Conservation (phyloP, 78 protist genomes). For the Dictyostelium brefeldianum region DNA sequence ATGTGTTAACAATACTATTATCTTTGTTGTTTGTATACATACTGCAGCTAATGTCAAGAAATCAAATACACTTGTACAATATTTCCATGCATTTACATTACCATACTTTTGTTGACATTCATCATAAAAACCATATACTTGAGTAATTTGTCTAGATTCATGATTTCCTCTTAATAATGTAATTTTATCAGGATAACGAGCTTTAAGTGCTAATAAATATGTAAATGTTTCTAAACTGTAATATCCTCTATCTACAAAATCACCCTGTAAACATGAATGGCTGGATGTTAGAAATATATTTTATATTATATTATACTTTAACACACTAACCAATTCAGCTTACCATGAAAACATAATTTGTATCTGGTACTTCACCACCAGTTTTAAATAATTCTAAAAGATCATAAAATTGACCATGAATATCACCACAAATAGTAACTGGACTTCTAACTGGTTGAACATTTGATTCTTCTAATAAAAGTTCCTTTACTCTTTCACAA, state of each 20-base stretch:
- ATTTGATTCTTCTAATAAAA: slow-evolving; percentile 96
- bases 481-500: slow-evolving; percentile 92
- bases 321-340: too few species aligned
- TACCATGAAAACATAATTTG: slow-evolving; percentile 98
- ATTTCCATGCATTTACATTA: slow-evolving; percentile 96
- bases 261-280: slow-evolving; percentile 98
- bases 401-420: slow-evolving; percentile 99
- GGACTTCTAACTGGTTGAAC: slow-evolving; percentile 97
- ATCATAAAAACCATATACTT: slow-evolving; percentile 98
- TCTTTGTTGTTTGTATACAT: background rate
- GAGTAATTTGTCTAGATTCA: slow-evolving; percentile 98
- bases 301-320: too few species aligned
- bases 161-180: slow-evolving; percentile 98
- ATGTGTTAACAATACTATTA: background rate
- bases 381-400: slow-evolving; percentile 95
- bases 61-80: slow-evolving; percentile 97
- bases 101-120: slow-evolving; percentile 99
- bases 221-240: slow-evolving; percentile 98
- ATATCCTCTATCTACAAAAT: slow-evolving; percentile 99
- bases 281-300: too few species aligned
- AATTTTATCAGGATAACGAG: slow-evolving; percentile 95
- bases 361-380: slow-evolving; percentile 96
- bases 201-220: slow-evolving; percentile 93
- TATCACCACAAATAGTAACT: slow-evolving; percentile 99
- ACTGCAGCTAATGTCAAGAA: slow-evolving; percentile 95